Evolutionary conservation across 202 grass and related monocot species (phyloP).

Genomic region (Panicum hallii): DNA sequence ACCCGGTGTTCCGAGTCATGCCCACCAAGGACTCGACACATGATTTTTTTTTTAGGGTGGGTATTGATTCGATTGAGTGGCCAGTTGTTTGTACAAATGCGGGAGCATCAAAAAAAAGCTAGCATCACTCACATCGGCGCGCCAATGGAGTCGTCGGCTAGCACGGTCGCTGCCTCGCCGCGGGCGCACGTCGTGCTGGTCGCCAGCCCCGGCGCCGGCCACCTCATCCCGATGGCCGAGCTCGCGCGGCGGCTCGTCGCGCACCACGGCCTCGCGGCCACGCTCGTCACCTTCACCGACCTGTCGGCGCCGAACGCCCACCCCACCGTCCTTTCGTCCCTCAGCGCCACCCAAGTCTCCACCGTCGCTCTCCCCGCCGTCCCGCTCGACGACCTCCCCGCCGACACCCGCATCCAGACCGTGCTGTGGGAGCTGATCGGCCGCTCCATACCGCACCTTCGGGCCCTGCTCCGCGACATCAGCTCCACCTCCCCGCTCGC

Average conservation of each 20-base stretch:
- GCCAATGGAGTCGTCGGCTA: neutral
- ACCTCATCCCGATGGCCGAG: neutral
- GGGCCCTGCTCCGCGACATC: slow-evolving; percentile 16
- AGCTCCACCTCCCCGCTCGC: slow-evolving; percentile 1
- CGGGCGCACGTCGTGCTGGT: neutral
- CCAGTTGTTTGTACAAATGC: too few species aligned
- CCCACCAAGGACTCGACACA: too few species aligned
- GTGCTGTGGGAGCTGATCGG: neutral
- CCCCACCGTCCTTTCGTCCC: neutral
- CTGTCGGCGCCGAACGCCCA: too few species aligned
- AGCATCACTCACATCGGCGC: too few species aligned
- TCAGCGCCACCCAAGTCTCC: neutral
- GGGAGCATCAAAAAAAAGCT: too few species aligned
- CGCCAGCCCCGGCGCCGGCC: too few species aligned
- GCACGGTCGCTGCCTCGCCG: too few species aligned
- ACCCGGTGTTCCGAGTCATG: too few species aligned
- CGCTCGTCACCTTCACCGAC: neutral
- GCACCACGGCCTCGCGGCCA: neutral
- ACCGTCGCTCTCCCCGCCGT: slow-evolving; percentile 29
- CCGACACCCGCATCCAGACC: neutral
- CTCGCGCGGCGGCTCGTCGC: neutral
- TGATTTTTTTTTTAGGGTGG: too few species aligned
- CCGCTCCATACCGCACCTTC: slow-evolving; percentile 40
- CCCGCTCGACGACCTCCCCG: slow-evolving; percentile 41
- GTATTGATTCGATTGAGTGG: too few species aligned